Conservation (phyloP, 1,284 basidiomycete species). For the Hemileia vastatrix region DNA sequence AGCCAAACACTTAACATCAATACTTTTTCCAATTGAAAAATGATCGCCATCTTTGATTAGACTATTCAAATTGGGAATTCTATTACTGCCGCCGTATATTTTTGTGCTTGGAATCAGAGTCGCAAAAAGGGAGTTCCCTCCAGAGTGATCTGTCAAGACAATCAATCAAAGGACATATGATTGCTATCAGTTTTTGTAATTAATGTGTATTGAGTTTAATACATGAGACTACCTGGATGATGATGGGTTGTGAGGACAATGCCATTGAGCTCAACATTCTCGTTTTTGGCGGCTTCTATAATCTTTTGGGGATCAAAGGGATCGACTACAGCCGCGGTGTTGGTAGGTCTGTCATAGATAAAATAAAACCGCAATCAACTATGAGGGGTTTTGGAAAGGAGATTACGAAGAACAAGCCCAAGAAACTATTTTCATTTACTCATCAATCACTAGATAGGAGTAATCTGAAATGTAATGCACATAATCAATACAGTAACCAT, state of each 20-base stretch:
- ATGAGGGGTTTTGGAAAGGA: too few species aligned
- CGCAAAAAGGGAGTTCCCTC: conserved; percentile 67
- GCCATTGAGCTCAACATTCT: conserved; percentile 54
- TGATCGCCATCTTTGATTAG: conserved; percentile 68
- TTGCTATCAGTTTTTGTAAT: too few species aligned
- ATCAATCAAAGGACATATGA: too few species aligned
- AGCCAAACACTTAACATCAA: conserved; percentile 54
- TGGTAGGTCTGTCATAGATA: conserved; percentile 60
- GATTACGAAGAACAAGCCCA: too few species aligned
- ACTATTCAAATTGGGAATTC: conserved; percentile 59
- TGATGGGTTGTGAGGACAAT: conserved; percentile 41
- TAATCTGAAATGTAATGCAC: too few species aligned
- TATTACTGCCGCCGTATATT: conserved; percentile 72
- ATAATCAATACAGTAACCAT: too few species aligned
- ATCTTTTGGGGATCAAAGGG: conserved; percentile 74
- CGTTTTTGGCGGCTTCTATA: conserved; percentile 55
- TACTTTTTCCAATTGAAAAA: conserved; percentile 61
- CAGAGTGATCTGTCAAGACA: conserved; percentile 93
- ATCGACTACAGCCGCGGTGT: conserved; percentile 63
- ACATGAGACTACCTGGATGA: conserved; percentile 15
- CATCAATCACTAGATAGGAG: neutral
- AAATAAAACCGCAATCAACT: conserved; percentile 41
- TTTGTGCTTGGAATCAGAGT: too few species aligned
- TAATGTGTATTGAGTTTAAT: too few species aligned
- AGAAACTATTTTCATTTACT: neutral